These are phyloP conservation scores for Peterozyma toletana DNA, from an alignment of 805 yeast species.

Conservation along the genomic window DNA sequence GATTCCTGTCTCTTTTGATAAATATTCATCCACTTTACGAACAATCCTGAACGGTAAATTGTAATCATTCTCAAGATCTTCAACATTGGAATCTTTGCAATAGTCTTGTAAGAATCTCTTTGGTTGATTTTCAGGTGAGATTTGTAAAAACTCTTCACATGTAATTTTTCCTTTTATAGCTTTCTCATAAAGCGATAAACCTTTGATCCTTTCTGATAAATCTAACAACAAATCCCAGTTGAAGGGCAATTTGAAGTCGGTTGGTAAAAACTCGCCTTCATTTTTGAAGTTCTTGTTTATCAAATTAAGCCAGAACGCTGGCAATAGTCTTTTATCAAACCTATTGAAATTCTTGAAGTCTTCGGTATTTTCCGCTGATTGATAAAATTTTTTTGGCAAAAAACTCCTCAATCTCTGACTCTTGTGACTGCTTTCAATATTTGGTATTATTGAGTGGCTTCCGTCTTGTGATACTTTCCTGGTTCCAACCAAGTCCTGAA, in stretches of 20 bases:
- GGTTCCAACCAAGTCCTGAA: too few species aligned
- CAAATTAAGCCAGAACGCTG: slow-evolving; percentile 6
- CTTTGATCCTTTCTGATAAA: background rate
- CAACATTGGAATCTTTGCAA: slow-evolving; percentile 4
- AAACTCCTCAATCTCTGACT: slow-evolving; percentile 3
- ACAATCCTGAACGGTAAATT: slow-evolving; percentile 4
- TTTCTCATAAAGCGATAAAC: background rate
- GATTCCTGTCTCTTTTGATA: background rate
- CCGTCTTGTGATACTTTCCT: too few species aligned
- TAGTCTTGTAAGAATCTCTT: slow-evolving; percentile 1
- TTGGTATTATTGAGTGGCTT: too few species aligned
- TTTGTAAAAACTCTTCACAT: slow-evolving; percentile 3
- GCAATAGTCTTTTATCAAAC: slow-evolving; percentile 6
- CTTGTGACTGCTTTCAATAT: too few species aligned
- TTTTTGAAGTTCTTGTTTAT: background rate
- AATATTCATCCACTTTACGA: slow-evolving; percentile 6
- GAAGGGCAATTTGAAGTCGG: slow-evolving; percentile 6
- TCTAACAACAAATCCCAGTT: slow-evolving; percentile 6
- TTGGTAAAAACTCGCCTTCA: background rate
- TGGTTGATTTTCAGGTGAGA: slow-evolving; percentile 3
- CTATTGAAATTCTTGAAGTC: background rate
- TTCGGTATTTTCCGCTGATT: too few species aligned
- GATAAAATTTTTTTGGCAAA: background rate
- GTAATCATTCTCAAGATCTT: slow-evolving; percentile 5
- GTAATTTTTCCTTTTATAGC: background rate